A percentile compares a stretch with the other conserved stretches of the same genome.
Conservation (phyloP, 352 stramenopile species). For the Phytophthora kernoviae region DNA sequence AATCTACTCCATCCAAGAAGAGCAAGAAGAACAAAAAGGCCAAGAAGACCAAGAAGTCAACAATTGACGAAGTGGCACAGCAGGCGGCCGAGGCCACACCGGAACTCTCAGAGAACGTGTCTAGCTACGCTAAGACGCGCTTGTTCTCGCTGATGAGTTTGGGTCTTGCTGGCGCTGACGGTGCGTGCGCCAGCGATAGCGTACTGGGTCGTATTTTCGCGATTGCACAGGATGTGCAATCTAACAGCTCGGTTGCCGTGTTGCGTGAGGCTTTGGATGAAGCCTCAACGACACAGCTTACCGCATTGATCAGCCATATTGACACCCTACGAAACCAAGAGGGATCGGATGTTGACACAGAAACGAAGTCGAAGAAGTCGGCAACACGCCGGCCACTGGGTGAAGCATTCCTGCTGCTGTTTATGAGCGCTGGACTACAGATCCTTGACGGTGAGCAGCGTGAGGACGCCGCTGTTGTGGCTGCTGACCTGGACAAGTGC, state of each 20-base stretch:
- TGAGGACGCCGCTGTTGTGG: slow-evolving; percentile 56
- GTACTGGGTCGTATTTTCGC: slow-evolving; percentile 57
- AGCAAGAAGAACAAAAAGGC: slow-evolving; percentile 46
- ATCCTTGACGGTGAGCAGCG: slow-evolving; percentile 73
- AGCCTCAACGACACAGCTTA: slow-evolving; percentile 27
- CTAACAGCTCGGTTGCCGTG: slow-evolving; percentile 15
- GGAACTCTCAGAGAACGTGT: slow-evolving; percentile 52
- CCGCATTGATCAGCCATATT: slow-evolving; percentile 32
- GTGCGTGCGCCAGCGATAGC: slow-evolving; percentile 29
- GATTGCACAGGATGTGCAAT: slow-evolving; percentile 45
- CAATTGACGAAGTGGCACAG: slow-evolving; percentile 22
- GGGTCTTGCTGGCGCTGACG: slow-evolving; percentile 49
- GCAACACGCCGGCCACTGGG: slow-evolving; percentile 40
- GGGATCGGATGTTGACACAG: slow-evolving; percentile 28
- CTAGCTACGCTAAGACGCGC: slow-evolving; percentile 57
- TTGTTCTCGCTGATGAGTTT: slow-evolving; percentile 68
- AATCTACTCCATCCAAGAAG: slow-evolving; percentile 54
- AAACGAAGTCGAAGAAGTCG: slow-evolving; percentile 31
- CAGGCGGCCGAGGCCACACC: slow-evolving; percentile 39
- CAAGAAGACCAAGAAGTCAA: slow-evolving; percentile 35
- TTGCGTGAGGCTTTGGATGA: slow-evolving; percentile 52
- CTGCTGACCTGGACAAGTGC: slow-evolving; percentile 74
- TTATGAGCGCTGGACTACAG: slow-evolving; percentile 78
- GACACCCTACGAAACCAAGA: slow-evolving; percentile 41
- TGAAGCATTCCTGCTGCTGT: slow-evolving; percentile 74